These are phyloP conservation scores for Rasamsonia emersonii DNA, from an alignment of 2,329 filamentous ascomycete genomes.

Conservation along the genomic window DNA sequence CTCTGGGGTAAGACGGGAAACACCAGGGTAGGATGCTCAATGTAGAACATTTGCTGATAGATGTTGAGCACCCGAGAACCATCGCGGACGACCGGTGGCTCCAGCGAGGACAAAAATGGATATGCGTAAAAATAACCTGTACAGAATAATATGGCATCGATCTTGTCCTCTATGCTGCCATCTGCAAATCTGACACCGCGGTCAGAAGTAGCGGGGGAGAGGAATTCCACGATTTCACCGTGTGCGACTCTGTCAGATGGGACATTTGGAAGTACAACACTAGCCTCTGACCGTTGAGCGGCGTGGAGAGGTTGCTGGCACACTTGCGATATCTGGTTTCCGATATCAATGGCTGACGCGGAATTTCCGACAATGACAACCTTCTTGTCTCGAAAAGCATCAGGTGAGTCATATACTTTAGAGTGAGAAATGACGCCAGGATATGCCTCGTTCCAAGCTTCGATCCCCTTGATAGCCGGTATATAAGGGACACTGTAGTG, in stretches of 20 bases:
- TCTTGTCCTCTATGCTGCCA: slow-evolving; percentile 52
- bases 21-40: slow-evolving; percentile 65
- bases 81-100: slow-evolving; percentile 53
- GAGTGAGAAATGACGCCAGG: slow-evolving; percentile 62
- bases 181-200: slow-evolving; percentile 59
- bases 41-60: slow-evolving; percentile 73
- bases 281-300: slow-evolving; percentile 48
- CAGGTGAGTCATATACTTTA: slow-evolving; percentile 66
- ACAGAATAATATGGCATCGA: slow-evolving; percentile 77
- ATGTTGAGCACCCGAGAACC: slow-evolving; percentile 63
- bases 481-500: slow-evolving; percentile 65
- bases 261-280: slow-evolving; percentile 26
- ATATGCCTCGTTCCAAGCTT: slow-evolving; percentile 50
- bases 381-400: slow-evolving; percentile 58
- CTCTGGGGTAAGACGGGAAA: slow-evolving; percentile 70
- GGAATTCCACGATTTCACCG: slow-evolving; percentile 46
- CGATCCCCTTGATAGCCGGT: slow-evolving; percentile 53
- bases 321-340: slow-evolving; percentile 59
- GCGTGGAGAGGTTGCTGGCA: slow-evolving; percentile 56
- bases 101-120: slow-evolving; percentile 54
- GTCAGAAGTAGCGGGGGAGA: slow-evolving; percentile 43
- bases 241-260: slow-evolving; percentile 49
- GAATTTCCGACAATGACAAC: slow-evolving; percentile 78
- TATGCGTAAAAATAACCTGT: slow-evolving; percentile 84
- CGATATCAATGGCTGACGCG: slow-evolving; percentile 77